Evolutionary conservation across 768 basidiomycete genomes (phyloP), one percentile per base, ranked within the genome.

Genomic region (Phylloporus sp.): DNA sequence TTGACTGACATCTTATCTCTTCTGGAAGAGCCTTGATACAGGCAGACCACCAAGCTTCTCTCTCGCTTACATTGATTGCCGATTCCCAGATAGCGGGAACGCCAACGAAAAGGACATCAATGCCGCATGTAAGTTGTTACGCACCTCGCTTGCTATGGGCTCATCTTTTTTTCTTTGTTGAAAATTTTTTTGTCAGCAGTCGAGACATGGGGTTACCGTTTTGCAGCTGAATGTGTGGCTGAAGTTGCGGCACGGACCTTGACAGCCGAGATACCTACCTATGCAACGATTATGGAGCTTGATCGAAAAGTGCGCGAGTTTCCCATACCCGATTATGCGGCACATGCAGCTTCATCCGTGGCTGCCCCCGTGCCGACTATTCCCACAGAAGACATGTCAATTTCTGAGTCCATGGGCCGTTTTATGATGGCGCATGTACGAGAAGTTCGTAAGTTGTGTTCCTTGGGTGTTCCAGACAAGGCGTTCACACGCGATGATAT

Each of bases 21-120:
- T 1, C 22, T 23, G 29, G 2, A 59, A 88, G 85, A 79, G 82
- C 54, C 69, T 89, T 10, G 77, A 77, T 44, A 84, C 80, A 0
- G 86, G 86, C 10, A 75, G 86, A 23, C 86, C 86, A 0, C 86
- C 86, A 0, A 75, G 79, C 2, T 82, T 88, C 49, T 77, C 76
- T 6, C 71, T 80, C 3, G 72, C 78, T 1, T 87, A 81, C 50
- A 71, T 84, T 38, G 86, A 89, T 63, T 86, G 83, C 59, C 71
- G 70, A 36, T 80, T 72, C 53, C 85, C 85, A 60, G 68, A 26
- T 59, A 63, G 9, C 11, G 53, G 38, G n/a, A 39, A 36, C 21
- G 28, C 33, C 1, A 18, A 13, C 13, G 61, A 54, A 3, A 49
- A 48, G 18, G 64, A 65, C 34, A 45, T 53, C 14, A 48, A 50